Conservation (phyloP, 306 rosid species). For the Ochetophila trinervis region DNA sequence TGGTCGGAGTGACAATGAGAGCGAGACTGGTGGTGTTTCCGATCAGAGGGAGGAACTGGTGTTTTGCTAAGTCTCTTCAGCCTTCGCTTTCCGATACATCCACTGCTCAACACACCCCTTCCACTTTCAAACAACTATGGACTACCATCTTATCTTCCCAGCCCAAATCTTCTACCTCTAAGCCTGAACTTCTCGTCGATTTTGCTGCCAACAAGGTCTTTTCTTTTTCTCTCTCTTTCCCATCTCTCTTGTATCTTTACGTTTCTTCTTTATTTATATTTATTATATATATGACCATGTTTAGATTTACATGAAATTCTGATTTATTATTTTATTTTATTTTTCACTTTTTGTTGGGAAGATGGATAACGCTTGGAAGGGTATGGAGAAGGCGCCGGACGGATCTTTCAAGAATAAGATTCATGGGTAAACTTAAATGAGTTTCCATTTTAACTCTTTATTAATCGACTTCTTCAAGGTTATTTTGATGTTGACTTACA, state of each 20-base stretch:
- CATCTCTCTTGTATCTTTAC: no score
- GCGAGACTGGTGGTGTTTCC: constrained; percentile 22
- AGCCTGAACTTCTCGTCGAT: constrained; percentile 41
- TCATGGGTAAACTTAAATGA: constrained; percentile 51
- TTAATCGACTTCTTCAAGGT: neutral
- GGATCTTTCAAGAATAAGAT: constrained; percentile 69
- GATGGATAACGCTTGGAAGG: constrained; percentile 84
- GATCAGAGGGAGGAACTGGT: constrained; percentile 59
- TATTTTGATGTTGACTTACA: constrained; percentile 5
- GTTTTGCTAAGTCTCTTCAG: constrained; percentile 52
- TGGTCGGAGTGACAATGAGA: no score
- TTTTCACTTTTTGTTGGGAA: constrained; percentile 1
- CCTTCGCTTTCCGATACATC: constrained; percentile 25
- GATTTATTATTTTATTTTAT: neutral
- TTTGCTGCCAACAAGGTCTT: constrained; percentile 48
- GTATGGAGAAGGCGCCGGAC: constrained; percentile 64
- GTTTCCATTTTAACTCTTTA: neutral
- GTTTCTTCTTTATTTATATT: no score
- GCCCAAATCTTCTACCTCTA: constrained; percentile 18
- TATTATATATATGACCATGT: no score
- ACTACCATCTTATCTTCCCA: constrained; percentile 26
- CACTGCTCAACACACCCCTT: constrained; percentile 37
- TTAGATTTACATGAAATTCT: neutral
- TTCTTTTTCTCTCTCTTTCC: neutral
- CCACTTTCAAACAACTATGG: constrained; percentile 50